Percentiles rank a stretch among this genome's conserved stretches.
Conservation (phyloP, 257 asterid genomes). For the Solanum chmielewskii region DNA sequence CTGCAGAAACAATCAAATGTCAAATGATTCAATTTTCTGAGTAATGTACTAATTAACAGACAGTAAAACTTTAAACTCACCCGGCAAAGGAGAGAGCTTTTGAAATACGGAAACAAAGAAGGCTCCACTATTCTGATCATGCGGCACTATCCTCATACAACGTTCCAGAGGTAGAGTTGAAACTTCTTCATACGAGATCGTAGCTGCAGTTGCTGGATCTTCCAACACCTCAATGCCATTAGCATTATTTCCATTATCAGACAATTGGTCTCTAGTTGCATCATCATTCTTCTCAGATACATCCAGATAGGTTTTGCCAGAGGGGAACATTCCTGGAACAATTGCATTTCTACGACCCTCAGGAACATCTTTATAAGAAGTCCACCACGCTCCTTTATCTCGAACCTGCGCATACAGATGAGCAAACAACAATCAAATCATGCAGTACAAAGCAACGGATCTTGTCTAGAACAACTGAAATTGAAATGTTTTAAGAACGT, state of each 20-base stretch:
- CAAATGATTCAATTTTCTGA: neutral
- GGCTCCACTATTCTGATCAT: slow-evolving; percentile 97
- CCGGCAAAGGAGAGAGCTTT: slow-evolving; percentile 55
- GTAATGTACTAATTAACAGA: neutral
- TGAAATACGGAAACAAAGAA: slow-evolving; percentile 87
- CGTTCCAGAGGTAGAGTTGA: slow-evolving; percentile 70
- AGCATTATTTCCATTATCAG: slow-evolving; percentile 17
- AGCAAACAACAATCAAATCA: neutral
- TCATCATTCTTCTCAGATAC: slow-evolving; percentile 29
- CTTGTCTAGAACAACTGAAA: neutral
- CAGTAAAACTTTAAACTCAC: slow-evolving; percentile 16
- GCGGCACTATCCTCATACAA: slow-evolving; percentile 99
- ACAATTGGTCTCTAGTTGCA: slow-evolving; percentile 8
- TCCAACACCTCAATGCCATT: slow-evolving; percentile 11
- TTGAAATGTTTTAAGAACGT: neutral
- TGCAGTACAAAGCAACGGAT: neutral
- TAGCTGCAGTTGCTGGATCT: slow-evolving; percentile 21
- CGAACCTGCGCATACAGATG: slow-evolving; percentile 49
- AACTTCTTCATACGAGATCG: slow-evolving; percentile 47
- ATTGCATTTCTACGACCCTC: slow-evolving; percentile 48
- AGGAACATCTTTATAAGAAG: slow-evolving; percentile 62
- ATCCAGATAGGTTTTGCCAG: slow-evolving; percentile 50
- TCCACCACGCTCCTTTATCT: slow-evolving; percentile 70
- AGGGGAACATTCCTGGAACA: slow-evolving; percentile 87
- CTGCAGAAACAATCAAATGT: neutral